These are phyloP conservation scores for Cicer yamashitae DNA, from an alignment of 306 rosid genomes.

Conservation along the genomic window DNA sequence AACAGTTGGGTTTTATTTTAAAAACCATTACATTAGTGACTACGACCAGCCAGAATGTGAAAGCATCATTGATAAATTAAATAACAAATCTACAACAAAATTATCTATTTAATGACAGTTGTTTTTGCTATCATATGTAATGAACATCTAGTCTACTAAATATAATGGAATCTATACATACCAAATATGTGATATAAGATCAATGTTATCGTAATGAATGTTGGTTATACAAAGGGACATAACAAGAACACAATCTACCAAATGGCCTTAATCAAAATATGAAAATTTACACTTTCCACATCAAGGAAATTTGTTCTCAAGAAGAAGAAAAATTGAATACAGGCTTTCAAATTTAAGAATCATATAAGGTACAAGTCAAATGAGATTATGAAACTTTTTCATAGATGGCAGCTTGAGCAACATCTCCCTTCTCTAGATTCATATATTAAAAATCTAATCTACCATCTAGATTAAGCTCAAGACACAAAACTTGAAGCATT, in stretches of 20 bases:
- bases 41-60: constrained; percentile 22
- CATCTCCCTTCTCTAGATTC: not conserved
- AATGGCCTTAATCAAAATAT: not conserved
- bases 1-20: constrained; percentile 10
- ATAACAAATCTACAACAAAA: constrained; percentile 4
- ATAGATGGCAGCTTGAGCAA: constrained; percentile 18
- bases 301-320: constrained; percentile 21
- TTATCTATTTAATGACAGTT: constrained; percentile 15
- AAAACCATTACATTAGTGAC: constrained; percentile 1
- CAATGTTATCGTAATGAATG: not conserved
- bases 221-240: not conserved
- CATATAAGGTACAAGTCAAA: constrained; percentile 6
- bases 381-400: constrained; percentile 9
- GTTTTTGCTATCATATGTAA: constrained; percentile 1
- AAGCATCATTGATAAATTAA: constrained; percentile 28
- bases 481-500: constrained; percentile 33
- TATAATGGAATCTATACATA: not conserved
- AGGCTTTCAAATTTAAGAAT: constrained; percentile 5
- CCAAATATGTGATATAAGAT: not conserved
- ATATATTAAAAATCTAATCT: constrained; percentile 12
- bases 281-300: not conserved
- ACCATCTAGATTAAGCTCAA: constrained; percentile 11
- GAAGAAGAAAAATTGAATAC: constrained; percentile 11
- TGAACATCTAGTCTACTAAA: constrained; percentile 5
- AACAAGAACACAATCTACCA: constrained; percentile 5